These are phyloP conservation scores for Pichia heedii DNA, from an alignment of 805 yeast genomes.

Conservation along the genomic window DNA sequence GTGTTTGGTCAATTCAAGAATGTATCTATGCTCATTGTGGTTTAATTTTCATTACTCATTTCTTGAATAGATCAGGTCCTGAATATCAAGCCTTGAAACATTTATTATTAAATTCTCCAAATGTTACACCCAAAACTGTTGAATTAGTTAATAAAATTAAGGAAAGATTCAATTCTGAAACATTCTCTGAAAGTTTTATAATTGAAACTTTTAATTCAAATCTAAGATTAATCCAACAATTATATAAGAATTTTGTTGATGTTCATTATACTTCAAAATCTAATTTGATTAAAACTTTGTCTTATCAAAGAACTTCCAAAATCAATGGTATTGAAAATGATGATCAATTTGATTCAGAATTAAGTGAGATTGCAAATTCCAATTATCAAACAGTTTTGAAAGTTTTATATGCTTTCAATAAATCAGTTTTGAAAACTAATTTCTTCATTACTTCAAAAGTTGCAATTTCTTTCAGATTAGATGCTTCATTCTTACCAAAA, in stretches of 20 bases:
- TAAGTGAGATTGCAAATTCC: slow-evolving; percentile 71
- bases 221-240: slow-evolving; percentile 63
- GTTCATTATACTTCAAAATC: slow-evolving; percentile 70
- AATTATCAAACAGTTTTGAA: slow-evolving; percentile 69
- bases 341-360: slow-evolving; percentile 60
- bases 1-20: slow-evolving; percentile 86
- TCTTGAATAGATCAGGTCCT: slow-evolving; percentile 86
- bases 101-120: slow-evolving; percentile 48
- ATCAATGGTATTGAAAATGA: slow-evolving; percentile 67
- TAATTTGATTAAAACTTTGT: slow-evolving; percentile 60
- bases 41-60: slow-evolving; percentile 86
- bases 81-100: slow-evolving; percentile 67
- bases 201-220: slow-evolving; percentile 65
- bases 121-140: slow-evolving; percentile 48
- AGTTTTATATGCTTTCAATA: slow-evolving; percentile 71
- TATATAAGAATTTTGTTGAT: slow-evolving; percentile 88
- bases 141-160: slow-evolving; percentile 76
- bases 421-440: slow-evolving; percentile 83
- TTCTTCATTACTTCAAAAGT: slow-evolving; percentile 91
- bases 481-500: slow-evolving; percentile 76
- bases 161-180: slow-evolving; percentile 85
- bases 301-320: slow-evolving; percentile 78
- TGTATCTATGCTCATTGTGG: slow-evolving; percentile 91
- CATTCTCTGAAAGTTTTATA: slow-evolving; percentile 81
- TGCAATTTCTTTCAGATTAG: slow-evolving; percentile 85